Evolutionary conservation across 768 basidiomycete species (phyloP).

Genomic region (Peribolospora kevripleyi): DNA sequence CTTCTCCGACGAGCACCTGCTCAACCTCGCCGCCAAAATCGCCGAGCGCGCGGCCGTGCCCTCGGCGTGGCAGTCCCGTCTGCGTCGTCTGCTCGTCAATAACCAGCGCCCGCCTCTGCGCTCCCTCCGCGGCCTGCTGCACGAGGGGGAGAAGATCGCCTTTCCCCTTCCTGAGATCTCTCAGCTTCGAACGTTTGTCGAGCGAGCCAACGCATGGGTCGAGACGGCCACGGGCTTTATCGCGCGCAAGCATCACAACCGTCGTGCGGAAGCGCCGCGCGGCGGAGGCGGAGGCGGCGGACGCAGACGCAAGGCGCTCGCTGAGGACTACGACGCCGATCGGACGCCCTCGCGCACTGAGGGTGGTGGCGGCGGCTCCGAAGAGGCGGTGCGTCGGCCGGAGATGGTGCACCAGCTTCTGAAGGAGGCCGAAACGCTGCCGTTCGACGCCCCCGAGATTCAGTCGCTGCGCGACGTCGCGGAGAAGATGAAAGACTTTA

Average conservation of each 20-base stretch:
- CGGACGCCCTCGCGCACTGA: too few species aligned
- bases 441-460: slow-evolving; percentile 66
- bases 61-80: slow-evolving; percentile 44
- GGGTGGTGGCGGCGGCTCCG: slow-evolving; percentile 12
- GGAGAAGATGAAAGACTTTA: slow-evolving; percentile 13
- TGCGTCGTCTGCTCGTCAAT: slow-evolving; percentile 40
- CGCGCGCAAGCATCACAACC: slow-evolving; percentile 12
- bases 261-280: neutral
- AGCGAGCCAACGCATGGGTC: slow-evolving; percentile 64
- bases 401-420: slow-evolving; percentile 47
- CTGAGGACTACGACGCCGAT: too few species aligned
- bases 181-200: slow-evolving; percentile 52
- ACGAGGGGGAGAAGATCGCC: slow-evolving; percentile 71
- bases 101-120: slow-evolving; percentile 49
- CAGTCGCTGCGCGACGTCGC: slow-evolving; percentile 16
- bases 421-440: slow-evolving; percentile 45
- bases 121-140: slow-evolving; percentile 50
- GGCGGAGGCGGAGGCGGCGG: slow-evolving; percentile 7
- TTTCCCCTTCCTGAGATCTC: slow-evolving; percentile 45
- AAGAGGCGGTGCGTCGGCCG: slow-evolving; percentile 45
- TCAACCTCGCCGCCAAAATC: slow-evolving; percentile 40
- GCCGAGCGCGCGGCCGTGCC: slow-evolving; percentile 50
- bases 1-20: slow-evolving; percentile 52
- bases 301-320: neutral
- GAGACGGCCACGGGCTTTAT: slow-evolving; percentile 25